Evolutionary conservation across 345 rosid species (phyloP).

Genomic region (Bruguiera sexangula): DNA sequence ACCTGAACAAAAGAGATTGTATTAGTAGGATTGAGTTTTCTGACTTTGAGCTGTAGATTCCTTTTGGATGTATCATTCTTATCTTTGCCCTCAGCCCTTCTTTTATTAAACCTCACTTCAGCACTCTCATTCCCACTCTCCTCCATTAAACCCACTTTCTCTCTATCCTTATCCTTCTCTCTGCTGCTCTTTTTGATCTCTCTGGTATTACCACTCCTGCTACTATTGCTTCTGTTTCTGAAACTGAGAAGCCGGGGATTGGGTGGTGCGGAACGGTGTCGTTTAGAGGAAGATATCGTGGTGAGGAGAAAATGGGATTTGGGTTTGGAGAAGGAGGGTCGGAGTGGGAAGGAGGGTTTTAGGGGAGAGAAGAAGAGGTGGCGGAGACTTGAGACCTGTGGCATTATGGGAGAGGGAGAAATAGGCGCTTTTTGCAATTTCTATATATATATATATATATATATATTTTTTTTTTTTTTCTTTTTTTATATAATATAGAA

Average conservation of each 20-base stretch:
- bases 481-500: too few relatives aligned
- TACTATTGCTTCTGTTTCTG: slow-evolving; percentile 35
- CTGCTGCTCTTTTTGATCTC: slow-evolving; percentile 18
- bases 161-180: slow-evolving; percentile 12
- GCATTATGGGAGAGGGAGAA: not conserved
- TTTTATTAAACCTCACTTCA: slow-evolving; percentile 60
- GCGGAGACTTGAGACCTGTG: not conserved
- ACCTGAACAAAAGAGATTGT: slow-evolving; percentile 93
- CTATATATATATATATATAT: too few relatives aligned
- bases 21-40: slow-evolving; percentile 74
- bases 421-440: too few relatives aligned
- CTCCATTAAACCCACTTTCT: slow-evolving; percentile 39
- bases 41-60: slow-evolving; percentile 64
- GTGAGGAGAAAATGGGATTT: slow-evolving; percentile 28
- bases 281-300: slow-evolving; percentile 37
- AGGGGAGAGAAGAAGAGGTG: slow-evolving; percentile 39
- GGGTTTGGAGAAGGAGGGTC: slow-evolving; percentile 27
- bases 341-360: slow-evolving; percentile 30
- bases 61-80: slow-evolving; percentile 52
- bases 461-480: too few relatives aligned
- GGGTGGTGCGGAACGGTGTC: slow-evolving; percentile 33
- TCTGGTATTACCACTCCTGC: slow-evolving; percentile 15
- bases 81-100: slow-evolving; percentile 77
- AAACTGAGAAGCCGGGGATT: slow-evolving; percentile 31
- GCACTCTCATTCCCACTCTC: slow-evolving; percentile 30